Base-by-base conservation (phyloP, 768 basidiomycete species). In the Wakefieldia striispora region DNA sequence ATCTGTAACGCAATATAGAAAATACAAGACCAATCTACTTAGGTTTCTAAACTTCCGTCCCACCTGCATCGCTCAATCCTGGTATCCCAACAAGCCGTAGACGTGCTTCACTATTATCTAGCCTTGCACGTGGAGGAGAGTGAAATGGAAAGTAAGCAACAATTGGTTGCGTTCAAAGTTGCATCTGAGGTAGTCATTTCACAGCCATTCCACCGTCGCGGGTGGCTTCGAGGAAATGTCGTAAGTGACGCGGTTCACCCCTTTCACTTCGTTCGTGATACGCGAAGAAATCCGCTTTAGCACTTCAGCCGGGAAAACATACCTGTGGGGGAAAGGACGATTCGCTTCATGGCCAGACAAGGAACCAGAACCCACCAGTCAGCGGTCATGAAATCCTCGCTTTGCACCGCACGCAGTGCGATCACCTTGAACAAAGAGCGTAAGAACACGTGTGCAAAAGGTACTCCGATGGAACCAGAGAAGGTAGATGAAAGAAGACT, bases 371-470 rank as follows among this genome's bases (percentile, higher is more conserved):
- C 81, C 37, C 63, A 93, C 95, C 95, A 98, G 67, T 98, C 95
- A 31, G 97, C 97, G 13, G 97, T 99, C 97, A 99, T 99, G 66
- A 99, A 99, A 69, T 99, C 97, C 66, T 97, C 95, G n/a, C 94
- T 86, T 65, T 91, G 87, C 9, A 98, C 95, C 3, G 97, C 97
- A 43, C 97, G 83, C 45, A 99, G 76, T 1, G 92, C 91, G 50
- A 98, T 91, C 42, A 99, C 95, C 84, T 88, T 58, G 24, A 27
- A 24, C 35, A 3, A 9, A 23, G 13, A 33, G 45, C 35, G 21
- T 58, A 19, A 43, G 49, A 52, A 51, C 40, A 47, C 2, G 31
- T 3, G 29, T 26, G 8, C 10, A 7, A 47, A 7, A 2, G 3
- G 27, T 29, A 29, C 27, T 29, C 27, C 27, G 27, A 24, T 3